Percentiles rank a stretch among this genome's conserved stretches.
Evolutionary conservation across 768 basidiomycete genomes (phyloP).

Genomic region (Calocera cornea): DNA sequence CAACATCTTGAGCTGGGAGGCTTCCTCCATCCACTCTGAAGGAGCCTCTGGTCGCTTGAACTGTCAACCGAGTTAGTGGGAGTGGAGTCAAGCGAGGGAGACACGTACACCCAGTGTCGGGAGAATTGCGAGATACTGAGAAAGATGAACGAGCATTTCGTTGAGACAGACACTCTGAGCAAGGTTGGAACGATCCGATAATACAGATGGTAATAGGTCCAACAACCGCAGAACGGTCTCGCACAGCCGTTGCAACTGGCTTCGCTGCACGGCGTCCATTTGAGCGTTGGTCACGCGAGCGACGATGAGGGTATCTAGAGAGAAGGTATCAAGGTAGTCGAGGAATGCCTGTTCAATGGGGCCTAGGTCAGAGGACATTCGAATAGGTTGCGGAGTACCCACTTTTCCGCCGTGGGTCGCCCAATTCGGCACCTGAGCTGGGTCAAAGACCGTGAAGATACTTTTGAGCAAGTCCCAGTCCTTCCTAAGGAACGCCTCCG

Average conservation of each 20-base stretch:
- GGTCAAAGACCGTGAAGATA: constrained; percentile 55
- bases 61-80: not conserved
- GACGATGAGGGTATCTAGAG: not conserved
- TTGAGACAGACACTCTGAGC: not conserved
- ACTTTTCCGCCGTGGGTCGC: constrained; percentile 66
- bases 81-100: not conserved
- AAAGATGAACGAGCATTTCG: constrained; percentile 1
- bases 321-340: constrained; percentile 16
- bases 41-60: not conserved
- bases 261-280: not conserved
- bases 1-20: not conserved
- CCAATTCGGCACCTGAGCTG: constrained; percentile 58
- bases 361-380: not conserved
- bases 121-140: not conserved
- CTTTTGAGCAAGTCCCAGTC: constrained; percentile 49
- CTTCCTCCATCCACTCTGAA: not conserved
- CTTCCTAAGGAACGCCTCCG: constrained; percentile 66
- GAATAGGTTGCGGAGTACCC: constrained; percentile 6
- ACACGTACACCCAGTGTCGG: not conserved
- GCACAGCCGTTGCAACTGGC: not conserved
- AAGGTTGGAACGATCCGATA: not conserved
- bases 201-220: not conserved
- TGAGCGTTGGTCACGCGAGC: not conserved
- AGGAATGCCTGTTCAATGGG: constrained; percentile 17
- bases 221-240: not conserved